A percentile compares a stretch with the other conserved stretches of the same genome.
Evolutionary conservation across 2,329 filamentous ascomycete species (phyloP).

Genomic region (Trichoderma sp.): DNA sequence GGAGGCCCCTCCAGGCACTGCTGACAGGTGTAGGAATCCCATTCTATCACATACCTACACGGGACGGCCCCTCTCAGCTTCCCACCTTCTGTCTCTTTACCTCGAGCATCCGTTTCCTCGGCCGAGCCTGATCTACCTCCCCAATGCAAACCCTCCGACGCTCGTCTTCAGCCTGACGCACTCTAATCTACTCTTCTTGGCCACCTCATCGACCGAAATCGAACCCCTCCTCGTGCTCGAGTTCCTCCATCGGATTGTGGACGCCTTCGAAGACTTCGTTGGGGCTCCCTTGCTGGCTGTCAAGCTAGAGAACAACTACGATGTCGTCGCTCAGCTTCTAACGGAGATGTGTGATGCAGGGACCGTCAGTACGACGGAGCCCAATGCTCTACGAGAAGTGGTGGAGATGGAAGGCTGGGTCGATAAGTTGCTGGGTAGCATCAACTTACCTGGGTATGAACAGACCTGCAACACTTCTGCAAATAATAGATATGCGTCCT

Average conservation of each 20-base stretch:
- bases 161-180: slow-evolving; percentile 87
- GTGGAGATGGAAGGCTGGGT: slow-evolving; percentile 90
- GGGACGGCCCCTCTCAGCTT: slow-evolving; percentile 72
- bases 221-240: slow-evolving; percentile 89
- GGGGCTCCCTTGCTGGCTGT: slow-evolving; percentile 79
- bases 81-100: slow-evolving; percentile 79
- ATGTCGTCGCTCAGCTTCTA: slow-evolving; percentile 88
- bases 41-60: slow-evolving; percentile 89
- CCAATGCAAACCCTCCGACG: slow-evolving; percentile 78
- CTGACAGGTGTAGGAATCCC: slow-evolving; percentile 57
- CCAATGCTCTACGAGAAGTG: slow-evolving; percentile 84
- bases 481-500: neutral
- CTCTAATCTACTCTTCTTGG: slow-evolving; percentile 80
- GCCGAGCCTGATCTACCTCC: slow-evolving; percentile 81
- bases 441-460: slow-evolving; percentile 71
- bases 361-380: slow-evolving; percentile 83
- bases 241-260: slow-evolving; percentile 89
- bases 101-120: slow-evolving; percentile 77
- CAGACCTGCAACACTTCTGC: neutral
- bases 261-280: slow-evolving; percentile 91
- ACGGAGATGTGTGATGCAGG: slow-evolving; percentile 97
- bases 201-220: slow-evolving; percentile 79
- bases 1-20: neutral
- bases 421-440: slow-evolving; percentile 82
- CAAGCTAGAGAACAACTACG: slow-evolving; percentile 87